These are phyloP conservation scores for Pseudopediastrum boryanum DNA, from an alignment of 139 green algal species.

Conservation along the genomic window DNA sequence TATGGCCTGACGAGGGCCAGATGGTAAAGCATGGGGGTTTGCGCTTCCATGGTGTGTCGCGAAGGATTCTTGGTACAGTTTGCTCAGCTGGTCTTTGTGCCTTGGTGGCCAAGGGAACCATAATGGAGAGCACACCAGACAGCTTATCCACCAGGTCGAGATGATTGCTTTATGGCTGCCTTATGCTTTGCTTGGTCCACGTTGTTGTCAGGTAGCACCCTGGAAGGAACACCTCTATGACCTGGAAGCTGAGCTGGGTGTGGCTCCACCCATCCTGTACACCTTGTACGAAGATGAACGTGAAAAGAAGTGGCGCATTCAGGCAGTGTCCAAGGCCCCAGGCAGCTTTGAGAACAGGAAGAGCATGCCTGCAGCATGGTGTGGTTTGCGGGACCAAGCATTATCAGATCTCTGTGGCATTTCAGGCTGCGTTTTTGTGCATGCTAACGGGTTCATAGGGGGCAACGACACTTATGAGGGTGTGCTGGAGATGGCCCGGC, in stretches of 20 bases:
- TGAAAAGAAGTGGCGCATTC: constrained; percentile 83
- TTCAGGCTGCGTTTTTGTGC: constrained; percentile 86
- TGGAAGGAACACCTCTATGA: constrained; percentile 98
- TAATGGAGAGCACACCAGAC: too few relatives aligned
- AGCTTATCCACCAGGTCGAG: too few relatives aligned
- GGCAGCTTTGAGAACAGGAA: constrained; percentile 87
- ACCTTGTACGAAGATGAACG: constrained; percentile 80
- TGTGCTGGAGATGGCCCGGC: constrained; percentile 54
- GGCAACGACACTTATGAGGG: constrained; percentile 72
- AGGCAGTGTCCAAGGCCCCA: constrained; percentile 77
- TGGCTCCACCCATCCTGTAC: constrained; percentile 57
- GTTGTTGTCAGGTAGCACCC: too few relatives aligned
- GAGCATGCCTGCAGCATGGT: constrained; percentile 85
- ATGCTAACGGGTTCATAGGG: constrained; percentile 90
- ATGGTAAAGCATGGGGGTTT: too few relatives aligned
- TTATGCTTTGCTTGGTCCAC: too few relatives aligned
- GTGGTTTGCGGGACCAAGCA: constrained; percentile 87
- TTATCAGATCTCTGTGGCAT: constrained; percentile 70
- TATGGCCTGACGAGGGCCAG: too few relatives aligned
- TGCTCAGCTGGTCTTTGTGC: too few relatives aligned
- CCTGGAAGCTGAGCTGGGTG: constrained; percentile 87
- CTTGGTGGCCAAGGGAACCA: too few relatives aligned
- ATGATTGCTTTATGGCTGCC: too few relatives aligned
- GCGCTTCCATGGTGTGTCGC: too few relatives aligned
- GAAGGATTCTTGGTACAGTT: too few relatives aligned